Evolutionary conservation across 2,329 filamentous ascomycete species (phyloP), one percentile per base, ranked within the genome.

Genomic region (Sarocladium strictum): DNA sequence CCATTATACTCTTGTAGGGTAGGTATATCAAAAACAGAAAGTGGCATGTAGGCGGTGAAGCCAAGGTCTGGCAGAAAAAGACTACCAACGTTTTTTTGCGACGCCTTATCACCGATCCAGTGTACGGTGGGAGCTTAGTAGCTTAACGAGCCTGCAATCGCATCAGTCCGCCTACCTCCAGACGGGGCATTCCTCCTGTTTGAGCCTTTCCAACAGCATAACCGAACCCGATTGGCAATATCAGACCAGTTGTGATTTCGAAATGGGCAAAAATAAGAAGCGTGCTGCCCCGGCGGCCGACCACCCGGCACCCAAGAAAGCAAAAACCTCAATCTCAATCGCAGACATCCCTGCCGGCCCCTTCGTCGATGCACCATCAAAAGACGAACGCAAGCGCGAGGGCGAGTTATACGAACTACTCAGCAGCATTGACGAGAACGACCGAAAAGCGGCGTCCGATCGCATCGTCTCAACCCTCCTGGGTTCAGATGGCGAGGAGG

Each of bases 331-430:
- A 3, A 10, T 17, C 4, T 38, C 50, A 5, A 53, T 53, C 33
- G 32, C 17, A 29, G 23, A 53, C 15, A 53, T 53, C n/a, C 32
- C 50, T n/a, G 69, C 69, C 57, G 61, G 63, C 32, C 69, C 67
- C 3, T 86, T 86, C 60, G 66, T 77, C 60, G 78, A 82, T 58
- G 70, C 76, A 5, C 73, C 76, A 10, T 71, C 70, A 53, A 72
- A 73, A 45, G 77, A 80, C 35, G 79, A 84, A 56, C 75, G 81
- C 57, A 78, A 76, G 61, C 72, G 81, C 58, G 83, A 86, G 62
- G 79, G 79, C 2, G 69, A 71, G 2, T 71, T 86, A 2, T 87
- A 87, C 65, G 78, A 85, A 23, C 70, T 79, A 1, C 76, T 87
- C 1, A 79, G 80, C 29, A 85, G 81, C 59, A 80, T 84, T 59